Evolutionary conservation across 352 stramenopile species (phyloP).

Genomic region (Globisporangium radiosum): DNA sequence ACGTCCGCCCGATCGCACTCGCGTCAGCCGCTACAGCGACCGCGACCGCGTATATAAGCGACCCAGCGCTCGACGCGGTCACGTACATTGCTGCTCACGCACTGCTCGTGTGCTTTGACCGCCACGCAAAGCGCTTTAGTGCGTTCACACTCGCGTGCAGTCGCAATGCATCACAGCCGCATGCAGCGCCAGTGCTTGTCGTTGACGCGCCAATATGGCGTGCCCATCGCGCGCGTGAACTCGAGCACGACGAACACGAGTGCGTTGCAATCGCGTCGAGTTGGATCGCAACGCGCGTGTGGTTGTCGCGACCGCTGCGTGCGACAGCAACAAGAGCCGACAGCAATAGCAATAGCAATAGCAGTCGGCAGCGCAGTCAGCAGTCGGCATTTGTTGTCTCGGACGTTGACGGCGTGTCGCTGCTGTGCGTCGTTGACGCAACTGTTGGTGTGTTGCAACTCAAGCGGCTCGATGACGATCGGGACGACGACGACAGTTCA

Average conservation of each 20-base stretch:
- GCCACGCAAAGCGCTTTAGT: slow-evolving; percentile 35
- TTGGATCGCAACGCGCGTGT: slow-evolving; percentile 25
- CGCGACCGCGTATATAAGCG: slow-evolving; percentile 26
- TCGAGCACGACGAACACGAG: slow-evolving; percentile 13
- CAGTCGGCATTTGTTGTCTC: slow-evolving; percentile 32
- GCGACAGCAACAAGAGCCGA: not conserved
- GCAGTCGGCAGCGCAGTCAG: not conserved
- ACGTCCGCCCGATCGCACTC: slow-evolving; percentile 61
- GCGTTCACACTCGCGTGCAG: slow-evolving; percentile 35
- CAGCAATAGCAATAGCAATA: too few species aligned
- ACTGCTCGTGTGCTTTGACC: slow-evolving; percentile 49
- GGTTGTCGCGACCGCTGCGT: slow-evolving; percentile 24
- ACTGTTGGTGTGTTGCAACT: slow-evolving; percentile 24
- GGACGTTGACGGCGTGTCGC: slow-evolving; percentile 8
- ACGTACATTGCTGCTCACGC: slow-evolving; percentile 21
- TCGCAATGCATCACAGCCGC: not conserved
- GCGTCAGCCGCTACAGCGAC: not conserved
- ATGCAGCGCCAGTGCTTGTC: slow-evolving; percentile 18
- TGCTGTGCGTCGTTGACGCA: slow-evolving; percentile 49
- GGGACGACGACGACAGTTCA: not conserved
- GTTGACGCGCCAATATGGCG: slow-evolving; percentile 38
- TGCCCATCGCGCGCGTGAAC: slow-evolving; percentile 23
- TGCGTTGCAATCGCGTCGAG: slow-evolving; percentile 35
- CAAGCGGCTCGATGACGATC: slow-evolving; percentile 14
- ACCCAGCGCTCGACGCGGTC: slow-evolving; percentile 51